A percentile compares a stretch with the other conserved stretches of the same genome.
These are phyloP conservation scores for Coleophoma eucalyptorum DNA, from an alignment of 2,329 filamentous ascomycete species.

Conservation along the genomic window DNA sequence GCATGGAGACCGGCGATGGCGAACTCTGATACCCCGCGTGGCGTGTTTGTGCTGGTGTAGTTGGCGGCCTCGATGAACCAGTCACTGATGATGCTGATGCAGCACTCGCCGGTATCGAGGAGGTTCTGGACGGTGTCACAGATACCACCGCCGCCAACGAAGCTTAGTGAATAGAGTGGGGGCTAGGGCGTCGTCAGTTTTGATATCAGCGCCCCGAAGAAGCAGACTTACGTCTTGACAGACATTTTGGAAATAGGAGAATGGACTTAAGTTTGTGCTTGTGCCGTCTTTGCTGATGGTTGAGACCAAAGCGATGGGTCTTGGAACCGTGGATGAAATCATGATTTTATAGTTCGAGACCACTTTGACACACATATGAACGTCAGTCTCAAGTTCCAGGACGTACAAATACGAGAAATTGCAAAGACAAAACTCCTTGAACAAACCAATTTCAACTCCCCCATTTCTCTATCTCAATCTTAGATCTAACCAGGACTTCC, in stretches of 20 bases:
- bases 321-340: slow-evolving; percentile 74
- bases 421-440: no score
- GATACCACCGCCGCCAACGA: slow-evolving; percentile 53
- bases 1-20: slow-evolving; percentile 68
- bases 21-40: slow-evolving; percentile 74
- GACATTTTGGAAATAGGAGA: slow-evolving; percentile 78
- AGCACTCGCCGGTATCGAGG: slow-evolving; percentile 65
- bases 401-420: no score
- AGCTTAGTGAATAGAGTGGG: slow-evolving; percentile 66
- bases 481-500: neutral
- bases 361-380: slow-evolving; percentile 18
- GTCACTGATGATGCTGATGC: slow-evolving; percentile 82
- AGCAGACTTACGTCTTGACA: slow-evolving; percentile 54
- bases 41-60: slow-evolving; percentile 68
- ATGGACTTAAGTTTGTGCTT: slow-evolving; percentile 73
- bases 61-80: slow-evolving; percentile 83
- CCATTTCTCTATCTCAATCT: slow-evolving; percentile 42
- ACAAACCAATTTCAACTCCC: no score
- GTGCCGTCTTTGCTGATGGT: slow-evolving; percentile 51
- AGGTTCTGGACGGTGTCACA: slow-evolving; percentile 70
- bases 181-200: slow-evolving; percentile 35
- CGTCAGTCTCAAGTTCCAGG: no score
- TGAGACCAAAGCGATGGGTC: slow-evolving; percentile 68
- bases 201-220: neutral
- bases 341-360: slow-evolving; percentile 83